phyloP scores from a whole-genome alignment of 1,139 yeast species.

The Diutina mesorugosa region DNA sequence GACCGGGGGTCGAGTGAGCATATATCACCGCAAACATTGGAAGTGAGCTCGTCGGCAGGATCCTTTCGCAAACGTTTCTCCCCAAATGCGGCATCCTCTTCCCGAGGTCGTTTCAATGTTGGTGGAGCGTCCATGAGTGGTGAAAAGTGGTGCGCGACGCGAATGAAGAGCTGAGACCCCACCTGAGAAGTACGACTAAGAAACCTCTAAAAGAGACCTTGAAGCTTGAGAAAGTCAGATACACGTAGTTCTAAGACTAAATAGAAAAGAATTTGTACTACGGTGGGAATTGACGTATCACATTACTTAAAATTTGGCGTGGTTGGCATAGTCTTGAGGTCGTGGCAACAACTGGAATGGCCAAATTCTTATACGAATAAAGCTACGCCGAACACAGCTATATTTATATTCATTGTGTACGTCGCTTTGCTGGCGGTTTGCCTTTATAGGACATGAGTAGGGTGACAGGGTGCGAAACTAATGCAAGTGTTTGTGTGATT shows the following conservation, averaged over 20 bases:
- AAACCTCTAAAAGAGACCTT: too few relatives aligned
- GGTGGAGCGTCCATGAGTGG: not conserved
- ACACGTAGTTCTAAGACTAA: too few relatives aligned
- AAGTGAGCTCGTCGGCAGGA: not conserved
- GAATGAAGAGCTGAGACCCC: not conserved
- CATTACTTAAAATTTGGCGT: too few relatives aligned
- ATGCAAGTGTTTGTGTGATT: not conserved
- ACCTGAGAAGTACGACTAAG: too few relatives aligned
- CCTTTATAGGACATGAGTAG: not conserved
- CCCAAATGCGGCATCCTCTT: not conserved
- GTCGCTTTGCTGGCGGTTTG: not conserved
- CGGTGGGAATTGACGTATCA: too few relatives aligned
- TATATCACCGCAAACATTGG: slow-evolving; percentile 1
- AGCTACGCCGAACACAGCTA: too few relatives aligned
- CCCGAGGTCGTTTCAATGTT: slow-evolving; percentile 1
- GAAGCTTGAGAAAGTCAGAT: too few relatives aligned
- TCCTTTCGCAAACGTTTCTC: slow-evolving; percentile 1
- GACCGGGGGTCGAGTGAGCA: not conserved
- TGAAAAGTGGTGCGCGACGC: not conserved
- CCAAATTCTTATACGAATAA: too few relatives aligned
- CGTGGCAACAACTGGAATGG: too few relatives aligned
- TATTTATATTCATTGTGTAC: too few relatives aligned
- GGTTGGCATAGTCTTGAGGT: too few relatives aligned
- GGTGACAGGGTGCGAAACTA: not conserved
- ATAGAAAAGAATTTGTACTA: too few relatives aligned